Percentiles rank a stretch among this genome's conserved stretches.
These are phyloP conservation scores for Mortierella polycephala DNA, from an alignment of 371 early-diverging fungal genomes.

Conservation along the genomic window DNA sequence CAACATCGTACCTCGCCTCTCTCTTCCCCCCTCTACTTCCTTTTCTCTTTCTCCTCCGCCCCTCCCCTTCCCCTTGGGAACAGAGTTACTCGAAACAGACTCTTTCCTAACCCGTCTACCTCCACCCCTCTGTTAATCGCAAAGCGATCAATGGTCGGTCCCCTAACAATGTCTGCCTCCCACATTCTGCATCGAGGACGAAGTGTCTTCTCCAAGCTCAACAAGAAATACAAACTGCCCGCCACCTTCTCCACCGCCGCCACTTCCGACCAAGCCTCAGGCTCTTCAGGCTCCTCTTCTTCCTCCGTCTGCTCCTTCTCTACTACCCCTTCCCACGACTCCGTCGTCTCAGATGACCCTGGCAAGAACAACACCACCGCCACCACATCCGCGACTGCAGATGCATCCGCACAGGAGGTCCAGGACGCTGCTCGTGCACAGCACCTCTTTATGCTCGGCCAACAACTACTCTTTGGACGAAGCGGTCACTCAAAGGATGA, in stretches of 20 bases:
- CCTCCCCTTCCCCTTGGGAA: not conserved
- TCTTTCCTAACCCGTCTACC: not conserved
- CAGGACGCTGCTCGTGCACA: constrained; percentile 34
- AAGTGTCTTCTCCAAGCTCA: constrained; percentile 49
- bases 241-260: constrained; percentile 16
- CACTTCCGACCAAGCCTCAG: constrained; percentile 1
- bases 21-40: too few relatives aligned
- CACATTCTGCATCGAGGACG: constrained; percentile 47
- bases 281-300: not conserved
- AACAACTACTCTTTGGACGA: constrained; percentile 70
- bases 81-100: not conserved
- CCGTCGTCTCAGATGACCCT: constrained; percentile 6
- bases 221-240: constrained; percentile 48
- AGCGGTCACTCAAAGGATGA: constrained; percentile 56
- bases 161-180: constrained; percentile 46
- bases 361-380: constrained; percentile 11
- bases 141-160: constrained; percentile 25
- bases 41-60: not conserved
- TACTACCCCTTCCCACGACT: constrained; percentile 36
- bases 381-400: constrained; percentile 4
- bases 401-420: constrained; percentile 11
- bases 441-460: constrained; percentile 58
- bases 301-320: constrained; percentile 21
- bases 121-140: not conserved
- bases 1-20: too few relatives aligned